Base-by-base conservation (phyloP, 129 eudicot genomes). In the Saussurea involucrata region DNA sequence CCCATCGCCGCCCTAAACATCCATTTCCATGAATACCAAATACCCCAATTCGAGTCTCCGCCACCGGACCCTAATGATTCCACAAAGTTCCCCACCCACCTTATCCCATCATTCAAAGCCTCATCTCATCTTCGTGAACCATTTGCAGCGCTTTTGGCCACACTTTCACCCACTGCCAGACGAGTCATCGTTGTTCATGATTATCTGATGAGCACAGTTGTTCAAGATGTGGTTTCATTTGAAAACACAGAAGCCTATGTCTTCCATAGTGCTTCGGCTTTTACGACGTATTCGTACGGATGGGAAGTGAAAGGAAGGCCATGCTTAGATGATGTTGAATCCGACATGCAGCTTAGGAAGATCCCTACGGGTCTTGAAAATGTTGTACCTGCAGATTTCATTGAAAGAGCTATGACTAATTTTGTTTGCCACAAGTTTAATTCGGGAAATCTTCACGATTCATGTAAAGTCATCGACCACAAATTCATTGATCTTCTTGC, bases 171-270 rank as follows among this genome's bases (percentile, higher is more conserved):
- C 1, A 74, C 76, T 3, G 60, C 80, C 6, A 66, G 33, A 12
- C 80, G 89, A 74, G 66, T 92, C 5, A 75, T 88, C 5, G 75
- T 92, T 1, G 63, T 92, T 17, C 84, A 86, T 64, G 98, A 92
- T 60, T 76, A 24, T 21, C 58, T 88, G 7, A 79, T 87, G 83
- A 60, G 90, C 33, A 69, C 78, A 2, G 88, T 83, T 12, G 84
- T 92, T 18, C 96, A 92, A 74, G 98, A 92, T 58, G 64, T 85
- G 0, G 70, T 69, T 17, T 66, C 81, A 0, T 34, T 85, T 6
- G 63, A 83, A 15, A 90, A 90, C 37, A 86, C 85, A 0, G 89
- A 84, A 72, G 63, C 85, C 49, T 90, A 86, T 5, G 37, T 64
- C 6, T 89, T 92, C 25, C 81, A 71, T 3, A 27, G 88, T 33